A percentile compares a stretch with the other conserved stretches of the same genome.
Evolutionary conservation across 1,139 yeast genomes (phyloP).

Genomic region (Yamadazyma atlantica): DNA sequence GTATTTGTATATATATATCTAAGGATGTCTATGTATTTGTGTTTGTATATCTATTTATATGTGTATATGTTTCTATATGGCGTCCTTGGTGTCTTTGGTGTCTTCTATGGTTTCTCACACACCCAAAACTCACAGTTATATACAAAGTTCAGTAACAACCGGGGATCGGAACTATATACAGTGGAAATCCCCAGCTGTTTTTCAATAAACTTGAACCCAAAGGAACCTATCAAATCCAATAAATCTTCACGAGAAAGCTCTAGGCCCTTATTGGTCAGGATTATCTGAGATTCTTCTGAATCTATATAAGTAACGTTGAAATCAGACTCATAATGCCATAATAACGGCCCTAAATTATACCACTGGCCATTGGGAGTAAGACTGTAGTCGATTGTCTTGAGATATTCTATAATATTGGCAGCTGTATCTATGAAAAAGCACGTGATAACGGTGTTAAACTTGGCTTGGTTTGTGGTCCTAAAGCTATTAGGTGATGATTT

Average conservation of each 20-base stretch:
- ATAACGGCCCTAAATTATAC: constrained; percentile 83
- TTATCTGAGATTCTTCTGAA: constrained; percentile 26
- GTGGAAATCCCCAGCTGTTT: constrained; percentile 46
- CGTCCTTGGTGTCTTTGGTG: neutral
- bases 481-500: constrained; percentile 35
- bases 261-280: constrained; percentile 51
- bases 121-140: constrained; percentile 78
- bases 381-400: constrained; percentile 55
- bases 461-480: constrained; percentile 34
- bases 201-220: constrained; percentile 56
- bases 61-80: too few relatives aligned
- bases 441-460: constrained; percentile 61
- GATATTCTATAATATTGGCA: constrained; percentile 66
- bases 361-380: constrained; percentile 61
- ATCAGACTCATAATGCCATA: constrained; percentile 82
- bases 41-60: too few relatives aligned
- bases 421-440: constrained; percentile 83
- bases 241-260: constrained; percentile 68
- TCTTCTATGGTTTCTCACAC: constrained; percentile 31
- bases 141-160: constrained; percentile 54
- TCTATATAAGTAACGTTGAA: constrained; percentile 15
- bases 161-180: constrained; percentile 56
- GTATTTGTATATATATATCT: too few relatives aligned
- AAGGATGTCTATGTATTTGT: too few relatives aligned
- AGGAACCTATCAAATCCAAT: constrained; percentile 40